Evolutionary conservation across 2,329 filamentous ascomycete genomes (phyloP), one percentile per base, ranked within the genome.

Genomic region (Phyllosticta citribraziliensis): DNA sequence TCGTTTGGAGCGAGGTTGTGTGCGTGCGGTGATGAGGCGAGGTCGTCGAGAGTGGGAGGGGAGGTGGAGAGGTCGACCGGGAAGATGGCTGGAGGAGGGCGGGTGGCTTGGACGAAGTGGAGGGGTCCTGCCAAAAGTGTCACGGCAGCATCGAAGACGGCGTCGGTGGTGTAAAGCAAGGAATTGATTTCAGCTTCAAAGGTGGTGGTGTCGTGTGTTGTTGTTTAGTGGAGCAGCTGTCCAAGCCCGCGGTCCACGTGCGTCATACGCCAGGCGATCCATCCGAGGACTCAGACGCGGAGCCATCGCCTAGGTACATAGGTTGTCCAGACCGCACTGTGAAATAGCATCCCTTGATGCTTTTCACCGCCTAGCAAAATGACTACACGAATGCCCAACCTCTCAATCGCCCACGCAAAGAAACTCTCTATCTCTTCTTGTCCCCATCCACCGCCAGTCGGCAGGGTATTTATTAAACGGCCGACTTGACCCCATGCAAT

Each of bases 401-500:
- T 47, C 40, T 47, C 40, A 47, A 47, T n/a, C 40, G 17, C 40
- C 40, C 40, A 47, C 14, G 17, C 40, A n/a, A 47, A 47, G 40
- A n/a, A 47, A 47, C 14, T 3, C 40, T 47, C 52, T 27, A 53
- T 24, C 12, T 14, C 11, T 10, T 53, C 52, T 53, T 24, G 9
- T 53, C 17, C 19, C 53, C 47, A 14, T 40, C 55, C 55, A 25
- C 54, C 59, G 40, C 47, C 59, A 61, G 56, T 61, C 54, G 47
- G 60, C 60, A 62, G 60, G 60, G 60, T 62, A 62, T 62, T 62
- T 33, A 33, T 56, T 56, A 35, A 62, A 61, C 30, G 59, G 59
- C 55, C 59, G 56, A 61, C 59, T 53, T 56, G 54, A 57, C 59
- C 59, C 56, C 47, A 62, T 62, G 57, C 50, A 62, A 62, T 54